Base-by-base conservation (phyloP, 371 early-diverging fungal species). In the Rhizopus sp. region DNA sequence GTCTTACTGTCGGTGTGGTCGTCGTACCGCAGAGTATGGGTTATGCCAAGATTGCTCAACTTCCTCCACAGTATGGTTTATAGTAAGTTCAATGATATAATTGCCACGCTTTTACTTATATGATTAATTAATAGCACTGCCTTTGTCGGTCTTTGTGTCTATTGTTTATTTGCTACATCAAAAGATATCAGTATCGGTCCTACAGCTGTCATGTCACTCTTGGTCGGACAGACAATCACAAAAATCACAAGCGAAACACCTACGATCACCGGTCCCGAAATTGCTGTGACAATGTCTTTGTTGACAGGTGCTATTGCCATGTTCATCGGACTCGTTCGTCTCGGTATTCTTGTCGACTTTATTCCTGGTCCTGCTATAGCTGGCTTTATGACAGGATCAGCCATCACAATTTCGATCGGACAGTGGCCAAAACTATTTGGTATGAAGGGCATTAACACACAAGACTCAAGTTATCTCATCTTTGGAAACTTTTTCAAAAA, bases 151-250 rank as follows among this genome's bases (percentile, higher is more conserved):
- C 78, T 87, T 10, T 71, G 89, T 39, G 63, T 93, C 23, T 95
- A 95, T 67, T 82, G 81, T 49, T 64, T 93, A 34, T 88, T 94
- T 67, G 93, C 89, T 29, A 93, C 94, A 0, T 88, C 91, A 32
- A 91, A 91, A 60, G 94, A 93, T 63, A 90, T 93, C 31, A 89
- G 90, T 31, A 88, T 94, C 53, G 94, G 96, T n/a, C 92, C 95
- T 1, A 91, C 92, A 41, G 93, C 96, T 29, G 94, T 94, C 33
- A 86, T 94, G 70, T 91, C 92, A 3, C 76, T 90, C 16, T 69
- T 93, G 10, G 77, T 88, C 37, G 90, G 89, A 33, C 88, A 93
- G 59, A 75, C 86, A 6, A 59, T 92, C 7, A 75, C 78, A 23
- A 62, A 72, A 9, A 64, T 82, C 9, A 62, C 77, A 39, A 32